Evolutionary conservation across 345 rosid genomes (phyloP).

Genomic region (Hibiscus tridactylites): DNA sequence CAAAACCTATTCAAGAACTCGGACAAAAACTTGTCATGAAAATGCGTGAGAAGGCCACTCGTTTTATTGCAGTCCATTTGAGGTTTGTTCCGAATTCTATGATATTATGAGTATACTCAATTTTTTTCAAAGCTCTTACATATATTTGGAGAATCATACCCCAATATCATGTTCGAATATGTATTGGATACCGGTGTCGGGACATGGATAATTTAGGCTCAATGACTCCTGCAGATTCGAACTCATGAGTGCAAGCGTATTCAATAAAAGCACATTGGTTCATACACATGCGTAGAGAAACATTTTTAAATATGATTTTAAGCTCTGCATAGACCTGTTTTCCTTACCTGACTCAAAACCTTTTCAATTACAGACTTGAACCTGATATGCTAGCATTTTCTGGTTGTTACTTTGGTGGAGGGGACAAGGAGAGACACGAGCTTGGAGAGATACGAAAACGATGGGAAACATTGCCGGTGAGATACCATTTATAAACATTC

Average conservation of each 20-base stretch:
- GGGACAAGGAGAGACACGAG: slow-evolving; percentile 85
- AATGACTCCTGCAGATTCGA: background rate
- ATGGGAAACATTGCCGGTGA: slow-evolving; percentile 96
- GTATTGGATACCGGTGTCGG: background rate
- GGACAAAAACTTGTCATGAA: slow-evolving; percentile 67
- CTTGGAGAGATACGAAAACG: slow-evolving; percentile 88
- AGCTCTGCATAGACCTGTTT: slow-evolving; percentile 4
- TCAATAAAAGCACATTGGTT: background rate
- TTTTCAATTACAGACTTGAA: slow-evolving; percentile 57
- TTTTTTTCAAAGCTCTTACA: too few relatives aligned
- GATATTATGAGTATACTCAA: background rate
- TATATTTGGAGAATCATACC: background rate
- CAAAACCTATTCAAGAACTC: slow-evolving; percentile 67
- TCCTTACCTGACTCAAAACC: background rate
- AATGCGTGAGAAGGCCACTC: slow-evolving; percentile 72
- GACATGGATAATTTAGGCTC: too few relatives aligned
- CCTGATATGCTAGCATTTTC: slow-evolving; percentile 99
- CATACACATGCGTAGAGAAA: background rate
- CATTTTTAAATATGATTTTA: background rate
- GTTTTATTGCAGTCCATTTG: slow-evolving; percentile 80
- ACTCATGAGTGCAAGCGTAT: background rate
- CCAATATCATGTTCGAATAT: background rate
- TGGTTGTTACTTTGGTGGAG: slow-evolving; percentile 99
- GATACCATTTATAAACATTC: slow-evolving; percentile 14
- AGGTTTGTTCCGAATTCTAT: slow-evolving; percentile 39